Evolutionary conservation across 768 basidiomycete genomes (phyloP).

Genomic region (Suillus luteus): DNA sequence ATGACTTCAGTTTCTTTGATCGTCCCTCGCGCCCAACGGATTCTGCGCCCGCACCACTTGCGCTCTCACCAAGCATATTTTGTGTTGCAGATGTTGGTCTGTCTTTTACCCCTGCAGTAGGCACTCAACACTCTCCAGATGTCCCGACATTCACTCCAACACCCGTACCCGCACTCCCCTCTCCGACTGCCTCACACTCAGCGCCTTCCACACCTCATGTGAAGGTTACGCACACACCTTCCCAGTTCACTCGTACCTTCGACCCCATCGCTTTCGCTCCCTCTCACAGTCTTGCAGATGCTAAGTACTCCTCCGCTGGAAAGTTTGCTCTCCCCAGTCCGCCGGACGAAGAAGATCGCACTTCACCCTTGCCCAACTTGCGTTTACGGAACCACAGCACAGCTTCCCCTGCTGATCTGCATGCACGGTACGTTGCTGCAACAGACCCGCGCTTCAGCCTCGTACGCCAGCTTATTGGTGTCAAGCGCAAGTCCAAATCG

Average conservation of each 20-base stretch:
- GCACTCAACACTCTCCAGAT: constrained; percentile 32
- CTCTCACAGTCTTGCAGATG: constrained; percentile 63
- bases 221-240: constrained; percentile 39
- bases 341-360: constrained; percentile 50
- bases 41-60: constrained; percentile 30
- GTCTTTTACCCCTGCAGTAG: constrained; percentile 28
- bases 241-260: constrained; percentile 40
- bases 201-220: constrained; percentile 57
- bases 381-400: background rate
- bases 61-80: constrained; percentile 36
- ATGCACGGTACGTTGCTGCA: constrained; percentile 51
- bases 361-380: constrained; percentile 26
- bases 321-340: constrained; percentile 75
- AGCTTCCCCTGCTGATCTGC: constrained; percentile 23
- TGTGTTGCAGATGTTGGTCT: constrained; percentile 30
- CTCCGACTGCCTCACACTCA: constrained; percentile 48
- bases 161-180: constrained; percentile 49
- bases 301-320: constrained; percentile 67
- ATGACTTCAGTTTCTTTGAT: constrained; percentile 90
- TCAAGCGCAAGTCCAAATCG: constrained; percentile 67
- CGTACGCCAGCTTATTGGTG: constrained; percentile 65
- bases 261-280: constrained; percentile 76
- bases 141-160: constrained; percentile 25
- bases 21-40: constrained; percentile 41
- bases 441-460: constrained; percentile 77